These are phyloP conservation scores for Fusarium sp. DNA, from an alignment of 2,329 filamentous ascomycete genomes.

Conservation along the genomic window DNA sequence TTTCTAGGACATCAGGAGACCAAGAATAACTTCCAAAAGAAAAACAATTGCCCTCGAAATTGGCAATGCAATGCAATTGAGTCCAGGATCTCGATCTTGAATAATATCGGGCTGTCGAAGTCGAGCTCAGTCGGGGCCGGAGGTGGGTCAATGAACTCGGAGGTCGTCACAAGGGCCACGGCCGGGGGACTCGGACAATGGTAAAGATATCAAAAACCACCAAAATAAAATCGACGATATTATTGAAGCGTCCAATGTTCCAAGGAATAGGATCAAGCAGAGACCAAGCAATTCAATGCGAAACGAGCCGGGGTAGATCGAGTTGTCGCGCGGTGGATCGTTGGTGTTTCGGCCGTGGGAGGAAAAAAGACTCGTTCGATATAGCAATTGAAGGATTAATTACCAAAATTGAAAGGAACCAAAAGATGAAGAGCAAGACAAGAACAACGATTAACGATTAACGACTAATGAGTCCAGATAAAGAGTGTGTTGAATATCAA, in stretches of 20 bases:
- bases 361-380: slow-evolving; percentile 21
- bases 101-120: slow-evolving; percentile 11
- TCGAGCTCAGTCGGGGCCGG: slow-evolving; percentile 22
- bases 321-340: slow-evolving; percentile 33
- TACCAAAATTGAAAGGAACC: slow-evolving; percentile 24
- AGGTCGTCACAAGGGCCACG: slow-evolving; percentile 14
- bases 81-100: neutral
- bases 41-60: slow-evolving; percentile 6
- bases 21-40: neutral
- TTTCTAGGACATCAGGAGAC: slow-evolving; percentile 38
- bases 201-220: slow-evolving; percentile 26
- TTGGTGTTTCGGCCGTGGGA: slow-evolving; percentile 24
- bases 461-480: slow-evolving; percentile 24
- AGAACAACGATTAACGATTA: slow-evolving; percentile 10
- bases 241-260: slow-evolving; percentile 24
- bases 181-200: slow-evolving; percentile 21
- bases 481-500: slow-evolving; percentile 39
- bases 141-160: slow-evolving; percentile 32
- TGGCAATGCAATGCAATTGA: slow-evolving; percentile 23
- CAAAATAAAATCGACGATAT: slow-evolving; percentile 11
- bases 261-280: slow-evolving; percentile 7
- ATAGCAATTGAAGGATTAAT: slow-evolving; percentile 12
- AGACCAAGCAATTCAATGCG: slow-evolving; percentile 15
- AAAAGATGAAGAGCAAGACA: slow-evolving; percentile 30
- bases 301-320: slow-evolving; percentile 26